phyloP scores from a whole-genome alignment of 225 moss, liverwort and hornwort species.

The Anthoceros angustus region DNA sequence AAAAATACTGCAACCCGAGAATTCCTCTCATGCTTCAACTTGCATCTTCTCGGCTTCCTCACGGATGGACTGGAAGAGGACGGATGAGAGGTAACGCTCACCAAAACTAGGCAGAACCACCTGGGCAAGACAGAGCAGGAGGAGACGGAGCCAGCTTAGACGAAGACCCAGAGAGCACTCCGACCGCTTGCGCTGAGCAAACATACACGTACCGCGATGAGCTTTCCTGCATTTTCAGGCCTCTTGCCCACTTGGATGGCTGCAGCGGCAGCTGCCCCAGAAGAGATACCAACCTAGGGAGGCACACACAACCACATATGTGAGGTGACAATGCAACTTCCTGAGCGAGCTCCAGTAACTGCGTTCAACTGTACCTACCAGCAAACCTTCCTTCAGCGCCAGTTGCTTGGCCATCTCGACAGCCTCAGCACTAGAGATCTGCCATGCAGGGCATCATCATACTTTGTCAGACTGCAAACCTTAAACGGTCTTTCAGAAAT shows the following conservation, averaged over 20 bases:
- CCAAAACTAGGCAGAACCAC: constrained; percentile 95
- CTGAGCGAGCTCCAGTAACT: neutral
- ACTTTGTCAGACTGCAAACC: neutral
- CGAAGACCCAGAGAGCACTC: no score
- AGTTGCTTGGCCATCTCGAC: constrained; percentile 97
- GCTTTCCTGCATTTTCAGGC: constrained; percentile 12
- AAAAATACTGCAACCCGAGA: no score
- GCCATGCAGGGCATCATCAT: neutral
- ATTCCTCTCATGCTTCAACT: constrained; percentile 35
- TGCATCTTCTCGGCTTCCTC: constrained; percentile 89
- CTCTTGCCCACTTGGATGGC: constrained; percentile 83
- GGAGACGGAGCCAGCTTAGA: no score
- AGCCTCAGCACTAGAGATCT: constrained; percentile 86
- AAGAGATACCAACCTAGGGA: constrained; percentile 84
- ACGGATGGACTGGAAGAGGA: constrained; percentile 79
- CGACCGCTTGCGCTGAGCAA: no score
- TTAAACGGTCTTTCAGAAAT: neutral
- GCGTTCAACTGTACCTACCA: constrained; percentile 25
- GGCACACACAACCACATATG: neutral
- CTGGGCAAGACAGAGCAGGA: constrained; percentile 20
- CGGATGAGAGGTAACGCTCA: constrained; percentile 85
- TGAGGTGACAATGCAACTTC: neutral
- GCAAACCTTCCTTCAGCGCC: constrained; percentile 86
- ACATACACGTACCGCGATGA: neutral
- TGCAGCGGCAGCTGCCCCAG: constrained; percentile 86